These are phyloP conservation scores for Skeletonema potamos DNA, from an alignment of 108 stramenopile species.

Conservation along the genomic window DNA sequence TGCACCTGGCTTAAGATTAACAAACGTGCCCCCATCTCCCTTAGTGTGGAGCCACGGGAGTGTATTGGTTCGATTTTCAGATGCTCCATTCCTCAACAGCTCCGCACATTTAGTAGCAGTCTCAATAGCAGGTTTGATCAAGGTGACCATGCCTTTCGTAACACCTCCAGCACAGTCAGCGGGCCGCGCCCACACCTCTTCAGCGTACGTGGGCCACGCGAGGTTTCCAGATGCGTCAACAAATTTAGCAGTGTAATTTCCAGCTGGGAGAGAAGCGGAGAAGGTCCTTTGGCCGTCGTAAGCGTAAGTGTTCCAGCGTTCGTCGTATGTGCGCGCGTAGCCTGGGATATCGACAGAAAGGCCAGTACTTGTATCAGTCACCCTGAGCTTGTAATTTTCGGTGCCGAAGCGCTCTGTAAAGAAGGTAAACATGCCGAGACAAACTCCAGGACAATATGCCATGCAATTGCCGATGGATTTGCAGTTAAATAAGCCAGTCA, in stretches of 20 bases:
- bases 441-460: slow-evolving; percentile 37
- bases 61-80: neutral
- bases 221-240: slow-evolving; percentile 27
- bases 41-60: slow-evolving; percentile 40
- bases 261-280: slow-evolving; percentile 45
- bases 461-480: slow-evolving; percentile 17
- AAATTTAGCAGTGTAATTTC: slow-evolving; percentile 37
- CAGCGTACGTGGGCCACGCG: slow-evolving; percentile 45
- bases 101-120: slow-evolving; percentile 14
- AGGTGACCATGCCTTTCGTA: slow-evolving; percentile 20
- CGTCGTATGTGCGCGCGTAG: slow-evolving; percentile 9
- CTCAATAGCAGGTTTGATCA: slow-evolving; percentile 33
- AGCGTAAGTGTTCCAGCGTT: slow-evolving; percentile 13
- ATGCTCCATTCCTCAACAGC: slow-evolving; percentile 38
- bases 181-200: slow-evolving; percentile 39
- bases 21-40: neutral
- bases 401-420: slow-evolving; percentile 45
- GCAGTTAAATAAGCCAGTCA: slow-evolving; percentile 1
- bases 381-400: slow-evolving; percentile 28
- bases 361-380: slow-evolving; percentile 20
- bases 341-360: slow-evolving; percentile 13
- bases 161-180: slow-evolving; percentile 34
- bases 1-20: slow-evolving; percentile 12
- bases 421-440: slow-evolving; percentile 36
- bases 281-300: slow-evolving; percentile 17